Evolutionary conservation across 148 eudicot genomes (phyloP).

Genomic region (Rhododendron simsii): DNA sequence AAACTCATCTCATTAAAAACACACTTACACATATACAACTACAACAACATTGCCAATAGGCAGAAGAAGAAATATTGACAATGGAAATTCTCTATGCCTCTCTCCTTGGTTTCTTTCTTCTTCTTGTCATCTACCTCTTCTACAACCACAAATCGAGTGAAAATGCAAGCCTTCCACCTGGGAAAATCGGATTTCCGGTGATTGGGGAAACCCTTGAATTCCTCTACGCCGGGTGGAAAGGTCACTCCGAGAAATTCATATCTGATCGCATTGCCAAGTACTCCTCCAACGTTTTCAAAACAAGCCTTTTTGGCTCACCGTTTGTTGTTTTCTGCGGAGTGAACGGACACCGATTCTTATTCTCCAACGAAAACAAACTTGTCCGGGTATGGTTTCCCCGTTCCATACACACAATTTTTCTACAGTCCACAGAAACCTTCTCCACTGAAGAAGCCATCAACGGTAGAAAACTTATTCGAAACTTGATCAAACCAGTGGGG

Average conservation of each 20-base stretch:
- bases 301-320: background rate
- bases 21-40: background rate
- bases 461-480: constrained; percentile 18
- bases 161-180: background rate
- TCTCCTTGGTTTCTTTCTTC: background rate
- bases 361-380: background rate
- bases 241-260: background rate
- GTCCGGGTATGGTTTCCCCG: background rate
- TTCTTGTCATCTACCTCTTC: background rate
- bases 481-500: constrained; percentile 31
- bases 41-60: background rate
- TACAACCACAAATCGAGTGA: background rate
- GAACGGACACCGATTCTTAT: background rate
- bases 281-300: background rate
- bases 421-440: too few relatives aligned
- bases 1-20: too few relatives aligned
- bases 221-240: background rate
- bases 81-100: background rate
- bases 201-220: background rate
- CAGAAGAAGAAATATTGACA: background rate
- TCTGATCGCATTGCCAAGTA: background rate
- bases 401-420: too few relatives aligned
- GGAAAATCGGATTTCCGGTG: background rate
- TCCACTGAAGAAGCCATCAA: too few relatives aligned
- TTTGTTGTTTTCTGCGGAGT: background rate